Percentiles rank a stretch among this genome's conserved stretches.
These are phyloP conservation scores for Mycena pura DNA, from an alignment of 768 basidiomycete species.

Conservation along the genomic window DNA sequence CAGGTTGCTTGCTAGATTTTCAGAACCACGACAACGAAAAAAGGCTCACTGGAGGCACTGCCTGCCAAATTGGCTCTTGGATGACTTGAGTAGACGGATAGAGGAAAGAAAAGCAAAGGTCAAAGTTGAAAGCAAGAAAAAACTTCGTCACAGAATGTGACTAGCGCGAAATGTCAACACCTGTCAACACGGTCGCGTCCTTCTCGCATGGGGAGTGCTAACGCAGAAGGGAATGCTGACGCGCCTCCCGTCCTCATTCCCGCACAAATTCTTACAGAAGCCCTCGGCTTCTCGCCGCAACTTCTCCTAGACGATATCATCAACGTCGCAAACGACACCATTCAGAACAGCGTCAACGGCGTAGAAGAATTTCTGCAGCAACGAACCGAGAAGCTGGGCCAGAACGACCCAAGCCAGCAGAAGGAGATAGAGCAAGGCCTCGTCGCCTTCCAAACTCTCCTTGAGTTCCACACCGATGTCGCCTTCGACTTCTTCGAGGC, in stretches of 20 bases:
- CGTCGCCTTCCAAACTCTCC: constrained; percentile 85
- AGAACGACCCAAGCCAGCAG: constrained; percentile 68
- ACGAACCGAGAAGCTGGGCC: constrained; percentile 52
- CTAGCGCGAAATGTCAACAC: neutral
- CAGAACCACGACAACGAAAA: too few relatives aligned
- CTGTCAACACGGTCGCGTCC: neutral
- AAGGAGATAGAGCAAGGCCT: constrained; percentile 80
- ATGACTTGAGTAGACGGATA: too few relatives aligned
- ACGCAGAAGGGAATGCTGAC: constrained; percentile 20
- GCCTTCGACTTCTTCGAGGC: constrained; percentile 93
- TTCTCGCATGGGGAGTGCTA: constrained; percentile 3
- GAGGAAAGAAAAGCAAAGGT: too few relatives aligned
- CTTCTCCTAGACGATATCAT: constrained; percentile 87
- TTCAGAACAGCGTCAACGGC: constrained; percentile 78
- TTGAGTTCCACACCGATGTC: constrained; percentile 87
- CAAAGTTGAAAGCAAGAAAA: too few relatives aligned
- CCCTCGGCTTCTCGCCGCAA: constrained; percentile 85
- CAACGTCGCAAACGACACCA: constrained; percentile 80
- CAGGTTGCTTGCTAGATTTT: too few relatives aligned
- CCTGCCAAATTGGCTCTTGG: too few relatives aligned
- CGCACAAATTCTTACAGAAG: constrained; percentile 68
- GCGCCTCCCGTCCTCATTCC: constrained; percentile 32
- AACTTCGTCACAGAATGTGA: neutral
- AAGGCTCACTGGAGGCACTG: too few relatives aligned
- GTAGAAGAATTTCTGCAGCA: constrained; percentile 79